Conservation (phyloP, 805 yeast species). For the Candida nitratophila region DNA sequence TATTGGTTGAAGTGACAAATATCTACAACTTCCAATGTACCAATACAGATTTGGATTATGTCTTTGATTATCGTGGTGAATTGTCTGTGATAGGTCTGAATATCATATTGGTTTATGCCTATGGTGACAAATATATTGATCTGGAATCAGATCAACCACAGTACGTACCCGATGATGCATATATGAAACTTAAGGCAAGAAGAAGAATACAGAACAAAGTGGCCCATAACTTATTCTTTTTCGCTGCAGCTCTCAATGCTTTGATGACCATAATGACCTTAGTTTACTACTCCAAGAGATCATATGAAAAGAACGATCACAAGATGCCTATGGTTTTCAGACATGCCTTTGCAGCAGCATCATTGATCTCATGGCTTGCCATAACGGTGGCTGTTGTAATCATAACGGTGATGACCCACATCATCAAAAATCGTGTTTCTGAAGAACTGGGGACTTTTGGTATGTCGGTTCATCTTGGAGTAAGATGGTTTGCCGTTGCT, state of each 20-base stretch:
- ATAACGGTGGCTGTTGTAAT: constrained; percentile 24
- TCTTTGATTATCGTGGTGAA: constrained; percentile 39
- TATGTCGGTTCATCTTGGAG: constrained; percentile 34
- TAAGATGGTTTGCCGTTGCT: constrained; percentile 31
- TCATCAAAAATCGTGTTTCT: constrained; percentile 21
- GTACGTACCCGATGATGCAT: constrained; percentile 19
- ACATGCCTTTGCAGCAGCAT: constrained; percentile 29
- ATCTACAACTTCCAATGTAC: constrained; percentile 12
- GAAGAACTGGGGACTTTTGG: constrained; percentile 39
- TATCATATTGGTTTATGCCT: constrained; percentile 43
- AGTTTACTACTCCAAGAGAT: constrained; percentile 31
- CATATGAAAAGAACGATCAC: constrained; percentile 26
- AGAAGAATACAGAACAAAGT: constrained; percentile 17
- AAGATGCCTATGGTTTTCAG: constrained; percentile 25
- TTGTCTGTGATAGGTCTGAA: constrained; percentile 33
- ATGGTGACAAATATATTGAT: constrained; percentile 15
- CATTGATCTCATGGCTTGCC: constrained; percentile 28
- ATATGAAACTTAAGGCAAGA: constrained; percentile 14
- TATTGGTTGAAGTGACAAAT: neutral
- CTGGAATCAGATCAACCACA: constrained; percentile 5
- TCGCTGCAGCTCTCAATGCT: constrained; percentile 24
- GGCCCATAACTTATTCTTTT: constrained; percentile 23
- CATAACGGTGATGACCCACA: constrained; percentile 22
- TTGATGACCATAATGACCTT: constrained; percentile 24
- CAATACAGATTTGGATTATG: constrained; percentile 11